These are phyloP conservation scores for Triticum turgidum DNA, from an alignment of 176 grass and related monocot genomes.

Conservation along the genomic window DNA sequence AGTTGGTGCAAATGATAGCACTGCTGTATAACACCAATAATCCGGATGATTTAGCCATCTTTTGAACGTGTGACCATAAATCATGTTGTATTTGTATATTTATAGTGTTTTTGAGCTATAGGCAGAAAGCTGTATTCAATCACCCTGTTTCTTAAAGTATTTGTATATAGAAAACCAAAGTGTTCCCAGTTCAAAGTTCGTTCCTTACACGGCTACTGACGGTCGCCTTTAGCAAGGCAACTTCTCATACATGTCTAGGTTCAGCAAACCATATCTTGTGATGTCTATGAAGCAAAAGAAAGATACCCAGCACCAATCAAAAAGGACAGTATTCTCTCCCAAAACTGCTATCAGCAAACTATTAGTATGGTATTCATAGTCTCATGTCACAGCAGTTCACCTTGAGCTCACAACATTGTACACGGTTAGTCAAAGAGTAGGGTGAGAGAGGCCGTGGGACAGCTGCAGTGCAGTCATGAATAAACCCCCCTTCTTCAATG, in stretches of 20 bases:
- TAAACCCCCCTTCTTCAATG: conserved; percentile 40
- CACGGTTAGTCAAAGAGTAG: conserved; percentile 28
- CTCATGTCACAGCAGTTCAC: conserved; percentile 27
- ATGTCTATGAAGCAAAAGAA: not conserved
- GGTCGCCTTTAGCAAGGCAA: not conserved
- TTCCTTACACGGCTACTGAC: not conserved
- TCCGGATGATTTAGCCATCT: not conserved
- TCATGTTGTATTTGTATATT: not conserved
- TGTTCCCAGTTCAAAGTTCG: not conserved
- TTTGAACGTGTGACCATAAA: conserved; percentile 15
- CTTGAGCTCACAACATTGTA: conserved; percentile 27
- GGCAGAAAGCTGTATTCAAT: not conserved
- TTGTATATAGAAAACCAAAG: not conserved
- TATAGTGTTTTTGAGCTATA: not conserved
- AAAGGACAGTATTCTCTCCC: not conserved
- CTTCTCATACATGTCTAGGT: not conserved
- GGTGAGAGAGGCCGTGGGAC: not conserved
- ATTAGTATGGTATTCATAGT: conserved; percentile 8
- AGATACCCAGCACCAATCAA: not conserved
- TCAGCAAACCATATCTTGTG: not conserved
- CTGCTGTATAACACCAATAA: conserved; percentile 29
- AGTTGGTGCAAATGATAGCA: conserved; percentile 31
- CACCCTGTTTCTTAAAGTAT: not conserved
- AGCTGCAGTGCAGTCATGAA: conserved; percentile 11
- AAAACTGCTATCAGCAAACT: not conserved